phyloP scores from a whole-genome alignment of 345 rosid genomes.

The Salix exigua region DNA sequence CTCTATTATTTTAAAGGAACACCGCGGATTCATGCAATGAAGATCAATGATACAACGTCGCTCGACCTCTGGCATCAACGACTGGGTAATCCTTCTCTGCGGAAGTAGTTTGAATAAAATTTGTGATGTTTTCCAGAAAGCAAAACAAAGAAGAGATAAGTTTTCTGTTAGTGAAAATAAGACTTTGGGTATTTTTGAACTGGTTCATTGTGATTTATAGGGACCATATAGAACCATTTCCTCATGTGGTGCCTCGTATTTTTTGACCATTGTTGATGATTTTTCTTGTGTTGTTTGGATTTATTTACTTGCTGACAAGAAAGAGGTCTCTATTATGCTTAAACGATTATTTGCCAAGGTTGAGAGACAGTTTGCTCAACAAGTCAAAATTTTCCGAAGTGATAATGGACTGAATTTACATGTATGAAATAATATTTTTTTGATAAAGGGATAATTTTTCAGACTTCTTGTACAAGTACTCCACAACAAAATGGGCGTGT shows the following conservation, averaged over 20 bases:
- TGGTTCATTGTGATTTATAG: background rate
- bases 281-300: background rate
- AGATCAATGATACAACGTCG: too few species aligned
- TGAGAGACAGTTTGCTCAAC: background rate
- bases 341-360: background rate
- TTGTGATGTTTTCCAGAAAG: constrained; percentile 18
- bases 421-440: background rate
- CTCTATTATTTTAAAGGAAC: too few species aligned
- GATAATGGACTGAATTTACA: constrained; percentile 14
- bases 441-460: background rate
- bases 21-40: too few species aligned
- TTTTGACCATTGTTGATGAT: constrained; percentile 26
- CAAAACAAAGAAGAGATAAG: background rate
- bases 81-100: too few species aligned
- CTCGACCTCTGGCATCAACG: too few species aligned
- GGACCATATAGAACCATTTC: background rate
- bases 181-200: background rate
- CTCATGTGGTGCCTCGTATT: background rate
- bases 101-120: too few species aligned
- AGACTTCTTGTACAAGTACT: constrained; percentile 1
- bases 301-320: constrained; percentile 13
- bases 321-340: background rate
- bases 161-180: constrained; percentile 6
- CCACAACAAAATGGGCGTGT: constrained; percentile 14
- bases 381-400: background rate